These are phyloP conservation scores for Eucalyptus curtisii DNA, from an alignment of 345 rosid species.

Conservation along the genomic window DNA sequence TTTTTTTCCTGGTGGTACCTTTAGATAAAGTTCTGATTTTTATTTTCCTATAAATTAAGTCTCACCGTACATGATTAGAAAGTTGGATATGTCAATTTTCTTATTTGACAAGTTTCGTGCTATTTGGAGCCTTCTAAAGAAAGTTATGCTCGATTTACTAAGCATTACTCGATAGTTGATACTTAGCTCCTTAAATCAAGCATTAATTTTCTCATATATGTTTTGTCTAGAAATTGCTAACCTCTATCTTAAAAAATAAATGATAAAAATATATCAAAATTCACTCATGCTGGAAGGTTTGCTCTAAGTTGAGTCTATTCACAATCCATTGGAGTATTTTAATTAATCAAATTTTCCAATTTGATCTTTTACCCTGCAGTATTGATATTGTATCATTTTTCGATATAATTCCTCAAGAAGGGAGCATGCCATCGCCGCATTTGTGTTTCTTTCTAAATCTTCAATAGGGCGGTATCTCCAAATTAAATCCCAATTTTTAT, in stretches of 20 bases:
- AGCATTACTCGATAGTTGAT: not conserved
- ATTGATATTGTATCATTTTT: not conserved
- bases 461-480: not conserved
- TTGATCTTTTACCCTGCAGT: not conserved
- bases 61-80: not conserved
- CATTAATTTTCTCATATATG: not conserved
- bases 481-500: not conserved
- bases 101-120: not conserved
- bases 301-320: not conserved
- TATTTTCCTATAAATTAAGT: not conserved
- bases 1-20: not conserved
- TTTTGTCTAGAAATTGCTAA: rapidly evolving
- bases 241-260: rapidly evolving
- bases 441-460: not conserved
- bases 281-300: rapidly evolving
- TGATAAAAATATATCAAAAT: not conserved
- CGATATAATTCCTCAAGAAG: not conserved
- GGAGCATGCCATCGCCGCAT: not conserved
- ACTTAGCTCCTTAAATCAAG: not conserved
- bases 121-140: not conserved
- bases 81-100: not conserved
- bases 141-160: not conserved
- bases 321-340: not conserved
- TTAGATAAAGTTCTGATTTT: not conserved
- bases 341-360: not conserved